Base-by-base conservation (phyloP, 179 eudicot species). In the Heliamphora pulchella region DNA sequence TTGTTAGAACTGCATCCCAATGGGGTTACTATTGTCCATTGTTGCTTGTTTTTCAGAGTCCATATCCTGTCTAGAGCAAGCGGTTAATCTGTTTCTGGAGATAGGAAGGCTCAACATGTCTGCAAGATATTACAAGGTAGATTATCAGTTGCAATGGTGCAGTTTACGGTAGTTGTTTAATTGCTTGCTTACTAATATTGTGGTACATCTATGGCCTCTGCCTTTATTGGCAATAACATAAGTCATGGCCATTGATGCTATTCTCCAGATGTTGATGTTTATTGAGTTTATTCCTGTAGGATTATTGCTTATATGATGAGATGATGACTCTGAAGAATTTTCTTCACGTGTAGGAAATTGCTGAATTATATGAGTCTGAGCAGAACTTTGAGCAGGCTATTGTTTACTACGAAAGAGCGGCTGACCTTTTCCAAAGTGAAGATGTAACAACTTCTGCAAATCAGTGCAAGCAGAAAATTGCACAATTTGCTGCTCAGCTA, bases 121-220 rank as follows among this genome's bases (percentile, higher is more conserved):
- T 67, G 97, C 96, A 80, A 89, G 97, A 86, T 90, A 94, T 58
- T 93, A 88, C 86, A 93, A 94, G 97, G 98, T 94, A 90, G 18
- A 44, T 62, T 54, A 58, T 71, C 47, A 44, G 44, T 50, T 44
- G 22, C 20, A 69, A 18, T 71, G 58, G n/a, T 57, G 62, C 1
- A 11, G n/a, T 69, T 39, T 46, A 43, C 31, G 18, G 14, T 3
- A 10, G 57, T 51, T 17, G 11, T 20, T 51, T 3, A 11, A 7
- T 69, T 14, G 39, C 13, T 11, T 53, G 10, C 46, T 6, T 73
- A 9, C 2, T 50, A 44, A 73, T 53, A 72, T 20, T 20, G 6
- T 73, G 46, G 22, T 22, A 71, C 20, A 71, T 47, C 2, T 18
- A 9, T 2, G 39, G 48, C 43, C 46, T 53, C 15, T 71, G 18